Evolutionary conservation across 1,139 yeast genomes (phyloP), one percentile per base, ranked within the genome.

Genomic region (Geotrichum aggregatum): DNA sequence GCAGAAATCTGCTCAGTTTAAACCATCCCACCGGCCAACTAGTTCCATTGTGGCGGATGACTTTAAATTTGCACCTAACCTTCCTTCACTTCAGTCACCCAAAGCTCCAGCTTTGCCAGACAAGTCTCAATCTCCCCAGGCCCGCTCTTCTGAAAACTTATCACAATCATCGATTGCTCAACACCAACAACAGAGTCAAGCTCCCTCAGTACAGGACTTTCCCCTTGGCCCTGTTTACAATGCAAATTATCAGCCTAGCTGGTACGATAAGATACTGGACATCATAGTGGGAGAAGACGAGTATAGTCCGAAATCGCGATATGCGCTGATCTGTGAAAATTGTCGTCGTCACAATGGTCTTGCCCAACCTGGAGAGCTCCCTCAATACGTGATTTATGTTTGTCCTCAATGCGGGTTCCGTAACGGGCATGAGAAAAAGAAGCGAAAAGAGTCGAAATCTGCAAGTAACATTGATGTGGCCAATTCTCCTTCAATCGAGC

Each of bases 261-360:
- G 76, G 76, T 67, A 71, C 52, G 77, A 74, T 52, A 58, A 72
- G 26, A 56, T 76, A 1, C 62, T 76, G 24, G 79, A 84, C 60
- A 61, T 79, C 21, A 67, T 88, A 22, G 74, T 86, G 13, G 96
- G 96, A 1, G 80, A 83, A 11, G 91, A 85, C 62, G 86, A 83
- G 62, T 71, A 76, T 56, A 80, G 82, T 54, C 77, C 88, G 0
- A 74, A 80, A 52, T 72, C 73, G 54, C 70, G 95, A 46, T 85
- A 76, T 64, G 96, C 96, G 0, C 74, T 87, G 60, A 84, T 87
- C 18, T 87, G 96, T 64, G 59, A 64, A 26, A 71, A 75, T 16
- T 87, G 96, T 63, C 73, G 69, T 44, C 71, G 75, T 26, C 95
- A 87, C 67, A 87, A 87, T 63, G 96, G 96, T 1, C 73, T 87